phyloP scores from a whole-genome alignment of 345 rosid species.

The Eucalyptus victrix region DNA sequence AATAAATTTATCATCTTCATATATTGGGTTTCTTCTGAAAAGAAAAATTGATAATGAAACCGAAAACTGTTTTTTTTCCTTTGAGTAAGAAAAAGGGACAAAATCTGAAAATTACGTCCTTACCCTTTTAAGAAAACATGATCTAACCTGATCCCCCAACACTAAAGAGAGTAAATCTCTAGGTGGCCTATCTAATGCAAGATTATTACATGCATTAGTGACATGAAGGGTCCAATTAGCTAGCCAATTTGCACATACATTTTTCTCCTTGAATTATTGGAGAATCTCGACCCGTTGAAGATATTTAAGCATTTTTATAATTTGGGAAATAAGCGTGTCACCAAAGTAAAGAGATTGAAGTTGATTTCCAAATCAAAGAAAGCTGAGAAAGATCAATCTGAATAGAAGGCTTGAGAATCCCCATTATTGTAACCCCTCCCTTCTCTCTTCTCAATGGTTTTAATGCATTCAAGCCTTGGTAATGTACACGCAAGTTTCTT shows the following conservation, averaged over 20 bases:
- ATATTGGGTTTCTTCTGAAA: not conserved
- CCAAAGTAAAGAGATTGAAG: not conserved
- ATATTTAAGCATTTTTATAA: not conserved
- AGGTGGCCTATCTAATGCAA: not conserved
- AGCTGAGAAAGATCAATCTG: not conserved
- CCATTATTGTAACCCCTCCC: not conserved
- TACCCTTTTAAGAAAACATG: not conserved
- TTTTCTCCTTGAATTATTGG: not conserved
- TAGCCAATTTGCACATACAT: not conserved
- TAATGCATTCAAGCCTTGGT: not conserved
- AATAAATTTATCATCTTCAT: not conserved
- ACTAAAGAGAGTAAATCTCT: not conserved
- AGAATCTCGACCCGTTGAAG: not conserved
- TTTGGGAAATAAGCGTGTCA: not conserved
- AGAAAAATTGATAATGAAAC: not conserved
- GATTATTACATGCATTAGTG: not conserved
- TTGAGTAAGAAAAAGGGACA: not conserved
- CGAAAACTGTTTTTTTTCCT: not conserved
- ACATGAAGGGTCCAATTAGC: not conserved
- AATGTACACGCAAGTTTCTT: not conserved
- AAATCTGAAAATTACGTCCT: not conserved
- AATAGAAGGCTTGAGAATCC: not conserved
- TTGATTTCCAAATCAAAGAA: not conserved
- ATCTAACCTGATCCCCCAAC: not conserved
- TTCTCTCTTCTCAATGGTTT: not conserved